Evolutionary conservation across 805 yeast species (phyloP).

Genomic region (Kluyveromyces lactis): DNA sequence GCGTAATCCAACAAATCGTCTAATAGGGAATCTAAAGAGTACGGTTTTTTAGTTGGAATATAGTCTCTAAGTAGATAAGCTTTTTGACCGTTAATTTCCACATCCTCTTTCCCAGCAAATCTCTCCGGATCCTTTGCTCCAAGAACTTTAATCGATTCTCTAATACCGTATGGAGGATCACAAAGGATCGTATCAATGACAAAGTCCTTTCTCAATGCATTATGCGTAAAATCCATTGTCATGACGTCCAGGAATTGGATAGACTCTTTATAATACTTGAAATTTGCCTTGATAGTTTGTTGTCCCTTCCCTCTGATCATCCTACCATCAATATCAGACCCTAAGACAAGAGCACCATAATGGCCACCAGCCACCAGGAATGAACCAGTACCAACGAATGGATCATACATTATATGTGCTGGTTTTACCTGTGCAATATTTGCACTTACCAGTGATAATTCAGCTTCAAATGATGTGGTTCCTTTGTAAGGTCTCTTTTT

Average conservation of each 20-base stretch:
- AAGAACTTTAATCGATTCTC: conserved; percentile 90
- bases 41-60: conserved; percentile 88
- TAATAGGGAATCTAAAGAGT: conserved; percentile 65
- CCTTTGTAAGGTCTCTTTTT: conserved; percentile 83
- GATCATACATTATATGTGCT: conserved; percentile 75
- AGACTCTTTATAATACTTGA: conserved; percentile 60
- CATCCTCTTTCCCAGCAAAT: conserved; percentile 63
- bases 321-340: conserved; percentile 88
- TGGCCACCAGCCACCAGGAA: conserved; percentile 82
- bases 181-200: conserved; percentile 75
- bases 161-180: conserved; percentile 96
- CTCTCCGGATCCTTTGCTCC: conserved; percentile 70
- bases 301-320: conserved; percentile 59
- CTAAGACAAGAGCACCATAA: conserved; percentile 72
- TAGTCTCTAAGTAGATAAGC: conserved; percentile 76
- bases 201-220: conserved; percentile 59
- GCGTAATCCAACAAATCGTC: conserved; percentile 74
- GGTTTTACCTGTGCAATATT: conserved; percentile 70
- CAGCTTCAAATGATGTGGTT: conserved; percentile 95
- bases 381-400: conserved; percentile 95
- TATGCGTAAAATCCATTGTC: conserved; percentile 93
- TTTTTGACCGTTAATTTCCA: conserved; percentile 68
- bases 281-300: conserved; percentile 47
- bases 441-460: conserved; percentile 76
- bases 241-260: conserved; percentile 60